Conservation (phyloP, 148 eudicot species). For the Chenopodium suecicum region DNA sequence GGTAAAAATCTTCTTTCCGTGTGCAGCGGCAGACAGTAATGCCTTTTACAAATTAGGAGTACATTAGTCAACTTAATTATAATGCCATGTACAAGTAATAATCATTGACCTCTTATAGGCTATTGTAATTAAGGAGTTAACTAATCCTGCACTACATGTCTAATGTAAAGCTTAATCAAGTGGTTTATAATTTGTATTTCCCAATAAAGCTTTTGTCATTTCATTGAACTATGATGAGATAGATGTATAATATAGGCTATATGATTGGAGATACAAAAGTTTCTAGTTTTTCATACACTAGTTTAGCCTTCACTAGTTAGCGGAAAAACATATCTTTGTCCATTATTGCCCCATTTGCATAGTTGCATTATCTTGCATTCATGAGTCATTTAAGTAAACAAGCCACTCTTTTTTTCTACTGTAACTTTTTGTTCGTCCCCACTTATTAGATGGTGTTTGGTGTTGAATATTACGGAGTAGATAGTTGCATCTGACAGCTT, state of each 20-base stretch:
- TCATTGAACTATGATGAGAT: background rate
- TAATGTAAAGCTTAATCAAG: background rate
- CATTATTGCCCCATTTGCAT: background rate
- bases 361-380: background rate
- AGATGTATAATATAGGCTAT: background rate
- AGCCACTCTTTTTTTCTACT: background rate
- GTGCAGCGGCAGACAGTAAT: conserved; percentile 4
- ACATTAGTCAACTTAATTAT: background rate
- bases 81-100: background rate
- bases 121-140: background rate
- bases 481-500: conserved; percentile 14
- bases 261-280: background rate
- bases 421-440: background rate
- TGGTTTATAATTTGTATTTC: background rate
- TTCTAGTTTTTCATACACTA: background rate
- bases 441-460: background rate
- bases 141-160: background rate
- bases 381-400: background rate
- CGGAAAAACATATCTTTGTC: background rate
- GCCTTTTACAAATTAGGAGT: background rate
- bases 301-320: background rate
- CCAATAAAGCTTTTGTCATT: background rate
- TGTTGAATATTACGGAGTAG: background rate
- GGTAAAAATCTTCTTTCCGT: background rate
- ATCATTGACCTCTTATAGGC: background rate